A percentile compares a stretch with the other conserved stretches of the same genome.
These are phyloP conservation scores for Colletotrichum kahawae DNA, from an alignment of 2,329 filamentous ascomycete genomes.

Conservation along the genomic window DNA sequence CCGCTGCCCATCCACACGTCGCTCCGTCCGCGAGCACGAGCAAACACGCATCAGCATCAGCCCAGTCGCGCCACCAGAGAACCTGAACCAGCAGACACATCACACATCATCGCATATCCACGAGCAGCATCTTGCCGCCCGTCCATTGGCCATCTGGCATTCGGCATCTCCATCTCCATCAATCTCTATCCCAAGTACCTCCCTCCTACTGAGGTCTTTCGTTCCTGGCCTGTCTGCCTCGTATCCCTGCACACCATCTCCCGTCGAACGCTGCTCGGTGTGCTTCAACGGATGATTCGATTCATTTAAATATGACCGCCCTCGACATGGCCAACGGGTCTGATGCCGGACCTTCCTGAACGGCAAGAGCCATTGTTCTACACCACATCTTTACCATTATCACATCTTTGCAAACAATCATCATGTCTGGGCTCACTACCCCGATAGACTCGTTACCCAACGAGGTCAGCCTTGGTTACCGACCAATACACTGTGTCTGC, in stretches of 20 bases:
- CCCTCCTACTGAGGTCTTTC: neutral
- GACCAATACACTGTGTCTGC: neutral
- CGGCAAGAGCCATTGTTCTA: neutral
- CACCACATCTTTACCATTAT: neutral
- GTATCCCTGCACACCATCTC: neutral
- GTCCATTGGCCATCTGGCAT: neutral
- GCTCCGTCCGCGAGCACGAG: neutral
- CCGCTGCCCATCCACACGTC: neutral
- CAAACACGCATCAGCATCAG: neutral
- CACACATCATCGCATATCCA: neutral
- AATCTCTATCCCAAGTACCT: neutral
- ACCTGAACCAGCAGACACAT: neutral
- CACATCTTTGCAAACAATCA: conserved; percentile 5
- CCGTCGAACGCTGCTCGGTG: neutral
- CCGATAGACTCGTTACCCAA: conserved; percentile 36
- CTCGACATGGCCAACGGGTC: neutral
- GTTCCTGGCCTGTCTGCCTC: neutral
- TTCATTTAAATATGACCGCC: conserved; percentile 9
- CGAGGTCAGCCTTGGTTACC: conserved; percentile 28
- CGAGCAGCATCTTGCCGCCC: neutral
- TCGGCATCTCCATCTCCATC: conserved; percentile 16
- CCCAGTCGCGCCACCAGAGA: neutral
- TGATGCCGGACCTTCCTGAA: neutral
- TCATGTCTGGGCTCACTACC: conserved; percentile 10
- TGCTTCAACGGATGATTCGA: neutral